Conservation (phyloP, 352 stramenopile genomes). For the Phytopythium litorale region DNA sequence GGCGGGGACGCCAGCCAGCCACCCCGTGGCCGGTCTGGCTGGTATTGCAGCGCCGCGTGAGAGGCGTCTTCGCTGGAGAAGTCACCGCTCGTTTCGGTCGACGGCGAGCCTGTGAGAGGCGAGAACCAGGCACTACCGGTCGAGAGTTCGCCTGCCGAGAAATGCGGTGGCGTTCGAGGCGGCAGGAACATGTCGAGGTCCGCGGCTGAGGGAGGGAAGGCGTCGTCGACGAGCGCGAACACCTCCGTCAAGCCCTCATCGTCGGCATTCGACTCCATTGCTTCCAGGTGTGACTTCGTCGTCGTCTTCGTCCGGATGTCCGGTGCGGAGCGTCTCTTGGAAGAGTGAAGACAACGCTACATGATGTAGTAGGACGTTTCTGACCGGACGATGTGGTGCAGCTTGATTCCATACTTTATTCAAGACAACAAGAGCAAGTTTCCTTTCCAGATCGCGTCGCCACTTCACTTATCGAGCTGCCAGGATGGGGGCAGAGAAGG, state of each 20-base stretch:
- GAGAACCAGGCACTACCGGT: not conserved
- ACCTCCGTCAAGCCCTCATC: not conserved
- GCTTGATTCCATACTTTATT: no score
- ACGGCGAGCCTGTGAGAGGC: not conserved
- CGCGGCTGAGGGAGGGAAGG: not conserved
- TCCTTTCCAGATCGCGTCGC: no score
- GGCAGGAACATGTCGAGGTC: not conserved
- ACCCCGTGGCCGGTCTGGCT: not conserved
- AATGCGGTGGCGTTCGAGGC: not conserved
- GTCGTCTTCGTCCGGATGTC: not conserved
- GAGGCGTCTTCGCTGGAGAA: not conserved
- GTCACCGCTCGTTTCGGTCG: not conserved
- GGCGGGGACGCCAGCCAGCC: no score
- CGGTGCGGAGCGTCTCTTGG: no score
- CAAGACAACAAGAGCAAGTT: no score
- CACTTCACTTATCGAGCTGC: no score
- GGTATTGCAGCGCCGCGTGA: not conserved
- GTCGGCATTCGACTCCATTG: not conserved
- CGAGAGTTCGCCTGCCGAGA: not conserved
- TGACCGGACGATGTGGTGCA: no score
- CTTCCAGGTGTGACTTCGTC: no score
- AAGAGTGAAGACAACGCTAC: no score
- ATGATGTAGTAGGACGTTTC: no score
- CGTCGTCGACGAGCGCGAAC: not conserved
- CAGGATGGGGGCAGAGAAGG: no score